Evolutionary conservation across 2,329 filamentous ascomycete species (phyloP).

Genomic region (Sclerotinia glacialis): DNA sequence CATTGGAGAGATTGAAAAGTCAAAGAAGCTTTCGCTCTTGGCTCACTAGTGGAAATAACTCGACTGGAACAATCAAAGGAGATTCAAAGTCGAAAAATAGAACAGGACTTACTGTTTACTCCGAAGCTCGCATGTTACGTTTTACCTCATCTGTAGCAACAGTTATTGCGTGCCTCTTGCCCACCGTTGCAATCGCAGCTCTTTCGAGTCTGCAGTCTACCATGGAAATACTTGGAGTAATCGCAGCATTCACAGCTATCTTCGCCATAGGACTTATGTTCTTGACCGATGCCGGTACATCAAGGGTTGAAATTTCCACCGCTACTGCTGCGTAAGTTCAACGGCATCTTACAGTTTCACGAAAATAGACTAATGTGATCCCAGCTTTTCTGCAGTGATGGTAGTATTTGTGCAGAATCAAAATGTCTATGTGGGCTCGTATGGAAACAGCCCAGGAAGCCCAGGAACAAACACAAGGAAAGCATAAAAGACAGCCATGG

Average conservation of each 20-base stretch:
- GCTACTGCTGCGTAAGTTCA: conserved; percentile 34
- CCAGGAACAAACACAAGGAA: not conserved
- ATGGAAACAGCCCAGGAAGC: not conserved
- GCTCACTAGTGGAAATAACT: not conserved
- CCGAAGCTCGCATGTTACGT: conserved; percentile 4
- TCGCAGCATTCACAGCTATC: conserved; percentile 27
- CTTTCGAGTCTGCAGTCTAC: conserved; percentile 25
- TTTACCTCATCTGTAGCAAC: conserved; percentile 29
- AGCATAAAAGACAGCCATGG: not conserved
- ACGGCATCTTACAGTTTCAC: not conserved
- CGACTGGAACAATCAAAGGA: not conserved
- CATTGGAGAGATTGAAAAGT: not conserved
- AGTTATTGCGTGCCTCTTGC: conserved; percentile 28
- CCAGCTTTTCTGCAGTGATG: conserved; percentile 30
- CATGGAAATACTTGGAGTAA: conserved; percentile 22
- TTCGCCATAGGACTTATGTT: conserved; percentile 29
- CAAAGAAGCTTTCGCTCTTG: not conserved
- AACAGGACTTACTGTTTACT: conserved; percentile 9
- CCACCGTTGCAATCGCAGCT: conserved; percentile 27
- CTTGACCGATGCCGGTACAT: conserved; percentile 24
- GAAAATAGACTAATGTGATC: not conserved
- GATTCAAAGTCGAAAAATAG: not conserved
- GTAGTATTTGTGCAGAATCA: conserved; percentile 31
- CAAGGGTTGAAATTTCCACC: conserved; percentile 31
- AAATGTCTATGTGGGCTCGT: conserved; percentile 2